phyloP scores from a whole-genome alignment of 345 rosid species.

The Hypericum androsaemum region DNA sequence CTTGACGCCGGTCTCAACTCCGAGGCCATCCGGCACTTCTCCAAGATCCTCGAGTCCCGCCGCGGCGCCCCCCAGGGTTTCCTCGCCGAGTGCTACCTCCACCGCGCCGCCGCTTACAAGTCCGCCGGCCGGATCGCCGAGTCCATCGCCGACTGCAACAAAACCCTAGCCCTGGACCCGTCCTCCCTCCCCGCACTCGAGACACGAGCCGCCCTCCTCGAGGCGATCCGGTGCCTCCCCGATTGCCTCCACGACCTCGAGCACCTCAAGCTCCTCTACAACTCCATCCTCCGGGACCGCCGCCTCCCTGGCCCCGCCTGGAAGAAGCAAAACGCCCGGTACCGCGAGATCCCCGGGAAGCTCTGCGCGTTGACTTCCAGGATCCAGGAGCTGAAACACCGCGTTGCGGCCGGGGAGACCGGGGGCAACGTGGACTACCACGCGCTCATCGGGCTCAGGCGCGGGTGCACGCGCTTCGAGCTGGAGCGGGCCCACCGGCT shows the following conservation, averaged over 20 bases:
- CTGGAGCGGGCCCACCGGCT: conserved; percentile 78
- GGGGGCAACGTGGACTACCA: conserved; percentile 69
- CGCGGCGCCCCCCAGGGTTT: conserved; percentile 85
- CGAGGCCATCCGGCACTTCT: conserved; percentile 87
- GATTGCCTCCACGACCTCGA: conserved; percentile 91
- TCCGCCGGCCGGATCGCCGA: conserved; percentile 73
- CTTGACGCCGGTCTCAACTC: conserved; percentile 67
- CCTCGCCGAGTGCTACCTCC: conserved; percentile 79
- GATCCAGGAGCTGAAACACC: conserved; percentile 53
- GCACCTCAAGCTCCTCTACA: conserved; percentile 77
- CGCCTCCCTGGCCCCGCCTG: conserved; percentile 93
- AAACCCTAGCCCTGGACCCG: conserved; percentile 79
- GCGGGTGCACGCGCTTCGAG: conserved; percentile 84
- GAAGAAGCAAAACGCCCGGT: conserved; percentile 76
- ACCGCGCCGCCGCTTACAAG: conserved; percentile 68
- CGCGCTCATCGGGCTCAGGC: conserved; percentile 67
- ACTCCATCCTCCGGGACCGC: conserved; percentile 71
- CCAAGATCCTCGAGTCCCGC: conserved; percentile 84
- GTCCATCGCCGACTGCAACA: conserved; percentile 83
- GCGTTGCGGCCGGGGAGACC: conserved; percentile 71
- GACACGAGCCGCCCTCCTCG: conserved; percentile 70
- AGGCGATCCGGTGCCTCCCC: conserved; percentile 71
- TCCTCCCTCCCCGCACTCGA: conserved; percentile 77
- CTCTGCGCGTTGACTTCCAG: conserved; percentile 55
- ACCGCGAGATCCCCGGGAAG: conserved; percentile 81